Evolutionary conservation across 208 protist species (phyloP).

Genomic region (Acanthamoeba lenticulata): DNA sequence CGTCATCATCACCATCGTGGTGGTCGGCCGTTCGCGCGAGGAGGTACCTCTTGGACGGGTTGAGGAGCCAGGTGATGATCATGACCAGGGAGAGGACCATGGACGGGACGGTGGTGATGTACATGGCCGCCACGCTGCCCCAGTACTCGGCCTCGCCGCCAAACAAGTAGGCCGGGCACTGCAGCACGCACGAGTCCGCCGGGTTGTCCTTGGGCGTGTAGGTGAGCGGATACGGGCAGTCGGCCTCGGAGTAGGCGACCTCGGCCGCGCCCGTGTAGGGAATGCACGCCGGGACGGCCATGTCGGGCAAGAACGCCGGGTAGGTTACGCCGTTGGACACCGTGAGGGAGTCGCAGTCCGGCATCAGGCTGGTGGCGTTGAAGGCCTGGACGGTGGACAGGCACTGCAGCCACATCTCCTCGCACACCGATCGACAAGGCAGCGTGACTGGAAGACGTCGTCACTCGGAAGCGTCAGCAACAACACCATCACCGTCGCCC

Average conservation of each 20-base stretch:
- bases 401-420: neutral
- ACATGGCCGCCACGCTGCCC: conserved; percentile 1
- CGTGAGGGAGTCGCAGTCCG: neutral
- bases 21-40: neutral
- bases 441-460: neutral
- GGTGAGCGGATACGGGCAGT: neutral
- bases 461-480: neutral
- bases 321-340: neutral
- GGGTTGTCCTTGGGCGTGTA: neutral
- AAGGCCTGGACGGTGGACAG: neutral
- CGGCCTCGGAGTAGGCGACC: neutral
- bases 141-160: conserved; percentile 13
- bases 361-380: neutral
- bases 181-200: neutral
- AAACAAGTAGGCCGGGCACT: conserved; percentile 4
- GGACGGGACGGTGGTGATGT: neutral
- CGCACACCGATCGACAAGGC: conserved; percentile 21
- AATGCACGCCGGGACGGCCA: neutral
- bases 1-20: neutral
- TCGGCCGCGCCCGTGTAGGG: neutral
- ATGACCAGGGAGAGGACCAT: neutral
- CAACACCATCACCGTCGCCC: no score
- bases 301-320: neutral
- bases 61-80: conserved; percentile 15
- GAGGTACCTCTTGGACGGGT: neutral